These are phyloP conservation scores for Silybum marianum DNA, from an alignment of 129 eudicot species.

Conservation along the genomic window DNA sequence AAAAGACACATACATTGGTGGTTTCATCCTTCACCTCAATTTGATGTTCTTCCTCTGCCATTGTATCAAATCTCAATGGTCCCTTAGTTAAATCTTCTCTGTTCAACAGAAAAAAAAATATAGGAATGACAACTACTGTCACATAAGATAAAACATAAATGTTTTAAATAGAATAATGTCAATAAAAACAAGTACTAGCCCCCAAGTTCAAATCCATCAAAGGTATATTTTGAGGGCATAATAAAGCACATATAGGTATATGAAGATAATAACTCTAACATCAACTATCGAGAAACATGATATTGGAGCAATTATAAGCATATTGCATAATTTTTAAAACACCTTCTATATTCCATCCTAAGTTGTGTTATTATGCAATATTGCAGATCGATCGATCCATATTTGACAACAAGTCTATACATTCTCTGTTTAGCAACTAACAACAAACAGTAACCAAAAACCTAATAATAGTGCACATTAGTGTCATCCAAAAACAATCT, in stretches of 20 bases:
- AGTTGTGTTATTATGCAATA: too few species aligned
- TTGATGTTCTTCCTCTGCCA: slow-evolving; percentile 50
- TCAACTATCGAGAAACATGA: neutral
- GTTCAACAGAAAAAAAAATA: neutral
- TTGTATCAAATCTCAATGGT: slow-evolving; percentile 9
- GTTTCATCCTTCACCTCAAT: slow-evolving; percentile 42
- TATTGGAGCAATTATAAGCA: neutral
- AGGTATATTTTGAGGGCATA: neutral
- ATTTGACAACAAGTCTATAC: too few species aligned
- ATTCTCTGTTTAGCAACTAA: too few species aligned
- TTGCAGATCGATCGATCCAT: too few species aligned
- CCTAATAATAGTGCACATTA: too few species aligned
- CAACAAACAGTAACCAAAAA: too few species aligned
- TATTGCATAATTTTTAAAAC: too few species aligned
- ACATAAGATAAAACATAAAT: neutral
- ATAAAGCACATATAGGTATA: neutral
- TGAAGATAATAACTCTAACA: neutral
- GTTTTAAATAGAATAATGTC: too few species aligned
- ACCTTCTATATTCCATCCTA: too few species aligned
- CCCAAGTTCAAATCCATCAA: too few species aligned
- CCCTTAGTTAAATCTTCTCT: neutral
- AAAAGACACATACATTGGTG: slow-evolving; percentile 37
- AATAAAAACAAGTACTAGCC: too few species aligned
- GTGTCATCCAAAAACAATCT: too few species aligned
- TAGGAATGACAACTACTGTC: neutral